Evolutionary conservation across 2,329 filamentous ascomycete species (phyloP).

Genomic region (Eutypella sp.): DNA sequence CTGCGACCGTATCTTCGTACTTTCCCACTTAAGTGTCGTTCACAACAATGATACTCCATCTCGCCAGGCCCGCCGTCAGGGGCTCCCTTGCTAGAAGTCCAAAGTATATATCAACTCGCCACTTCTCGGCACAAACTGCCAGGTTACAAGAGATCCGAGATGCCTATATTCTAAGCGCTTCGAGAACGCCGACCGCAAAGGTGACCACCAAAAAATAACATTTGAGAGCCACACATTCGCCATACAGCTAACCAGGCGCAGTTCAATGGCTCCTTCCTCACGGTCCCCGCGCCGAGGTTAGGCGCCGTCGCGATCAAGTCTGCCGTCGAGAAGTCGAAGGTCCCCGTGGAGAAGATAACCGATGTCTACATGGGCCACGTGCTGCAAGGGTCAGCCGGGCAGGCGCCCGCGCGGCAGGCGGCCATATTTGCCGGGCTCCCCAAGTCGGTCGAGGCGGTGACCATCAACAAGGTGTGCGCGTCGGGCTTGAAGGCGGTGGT

Average conservation of each 20-base stretch:
- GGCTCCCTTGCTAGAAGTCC: constrained; percentile 13
- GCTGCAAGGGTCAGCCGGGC: constrained; percentile 75
- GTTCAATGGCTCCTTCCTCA: constrained; percentile 92
- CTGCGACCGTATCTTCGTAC: neutral
- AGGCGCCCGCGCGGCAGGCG: constrained; percentile 89
- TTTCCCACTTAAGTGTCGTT: constrained; percentile 1
- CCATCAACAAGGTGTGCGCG: constrained; percentile 97
- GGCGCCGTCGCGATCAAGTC: constrained; percentile 89
- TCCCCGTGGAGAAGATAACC: constrained; percentile 75
- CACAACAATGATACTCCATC: constrained; percentile 19
- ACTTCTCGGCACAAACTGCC: constrained; percentile 41
- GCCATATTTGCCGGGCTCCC: constrained; percentile 82
- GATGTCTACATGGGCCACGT: constrained; percentile 99
- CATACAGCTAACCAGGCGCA: constrained; percentile 33
- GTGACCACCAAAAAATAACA: constrained; percentile 38
- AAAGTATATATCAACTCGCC: constrained; percentile 29
- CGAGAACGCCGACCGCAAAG: constrained; percentile 85
- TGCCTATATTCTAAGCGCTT: constrained; percentile 88
- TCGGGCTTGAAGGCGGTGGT: constrained; percentile 90
- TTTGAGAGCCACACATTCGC: neutral
- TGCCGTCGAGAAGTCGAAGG: constrained; percentile 77
- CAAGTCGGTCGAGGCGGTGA: constrained; percentile 76
- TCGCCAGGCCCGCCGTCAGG: constrained; percentile 17
- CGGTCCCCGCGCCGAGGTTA: constrained; percentile 78
- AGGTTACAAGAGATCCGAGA: constrained; percentile 69